phyloP scores from a whole-genome alignment of 331 rosid species.

The Stylosanthes scabra region DNA sequence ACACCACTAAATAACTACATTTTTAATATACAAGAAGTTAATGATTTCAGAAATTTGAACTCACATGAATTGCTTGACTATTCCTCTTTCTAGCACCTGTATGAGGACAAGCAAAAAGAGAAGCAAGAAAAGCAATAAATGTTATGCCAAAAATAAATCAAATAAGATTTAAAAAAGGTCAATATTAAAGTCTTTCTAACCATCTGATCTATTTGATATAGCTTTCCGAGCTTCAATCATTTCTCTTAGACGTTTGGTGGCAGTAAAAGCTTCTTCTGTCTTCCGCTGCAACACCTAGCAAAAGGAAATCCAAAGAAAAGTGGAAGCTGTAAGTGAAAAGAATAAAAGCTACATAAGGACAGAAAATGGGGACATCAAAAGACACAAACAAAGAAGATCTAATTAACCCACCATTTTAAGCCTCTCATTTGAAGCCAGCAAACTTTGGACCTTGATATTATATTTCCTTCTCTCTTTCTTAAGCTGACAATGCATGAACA shows the following conservation, averaged over 20 bases:
- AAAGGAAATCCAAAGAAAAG: conserved; percentile 30
- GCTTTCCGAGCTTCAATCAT: conserved; percentile 73
- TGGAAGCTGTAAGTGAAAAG: conserved; percentile 4
- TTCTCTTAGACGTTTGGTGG: conserved; percentile 68
- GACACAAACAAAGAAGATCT: background rate
- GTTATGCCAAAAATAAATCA: background rate
- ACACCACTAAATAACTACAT: background rate
- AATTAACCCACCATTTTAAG: conserved; percentile 69
- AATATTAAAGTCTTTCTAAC: conserved; percentile 46
- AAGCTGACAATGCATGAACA: conserved; percentile 61
- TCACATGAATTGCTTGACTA: conserved; percentile 63
- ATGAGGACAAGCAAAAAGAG: conserved; percentile 31
- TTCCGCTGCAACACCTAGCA: conserved; percentile 90
- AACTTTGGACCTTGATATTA: conserved; percentile 60
- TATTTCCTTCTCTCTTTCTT: conserved; percentile 74
- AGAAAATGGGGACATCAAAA: conserved; percentile 1
- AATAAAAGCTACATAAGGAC: background rate
- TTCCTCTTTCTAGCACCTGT: conserved; percentile 67
- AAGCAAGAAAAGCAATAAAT: conserved; percentile 18
- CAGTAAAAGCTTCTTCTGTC: conserved; percentile 77
- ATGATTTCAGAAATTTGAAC: conserved; percentile 22
- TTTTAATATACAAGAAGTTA: conserved; percentile 23
- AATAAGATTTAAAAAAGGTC: conserved; percentile 27
- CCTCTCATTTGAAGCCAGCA: conserved; percentile 70
- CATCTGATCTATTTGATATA: conserved; percentile 53